Conservation (phyloP, 1,284 basidiomycete species). For the Microbotryomycetes sp. region DNA sequence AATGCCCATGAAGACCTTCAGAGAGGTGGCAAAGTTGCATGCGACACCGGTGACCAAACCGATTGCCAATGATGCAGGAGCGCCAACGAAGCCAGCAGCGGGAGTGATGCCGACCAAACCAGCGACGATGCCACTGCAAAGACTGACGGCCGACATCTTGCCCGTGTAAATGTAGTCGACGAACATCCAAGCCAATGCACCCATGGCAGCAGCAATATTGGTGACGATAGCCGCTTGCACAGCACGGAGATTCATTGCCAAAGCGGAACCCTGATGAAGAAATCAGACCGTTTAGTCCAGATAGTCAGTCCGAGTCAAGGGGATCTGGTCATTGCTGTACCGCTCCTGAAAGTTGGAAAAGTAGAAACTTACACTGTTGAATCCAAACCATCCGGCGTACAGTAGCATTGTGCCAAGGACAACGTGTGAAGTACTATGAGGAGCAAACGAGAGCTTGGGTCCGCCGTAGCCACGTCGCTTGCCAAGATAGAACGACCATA, state of each 20-base stretch:
- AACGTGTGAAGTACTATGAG: conserved; percentile 86
- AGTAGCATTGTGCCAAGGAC: conserved; percentile 80
- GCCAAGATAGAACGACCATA: conserved; percentile 87
- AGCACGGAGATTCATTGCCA: conserved; percentile 83
- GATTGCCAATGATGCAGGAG: conserved; percentile 75
- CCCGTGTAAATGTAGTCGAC: conserved; percentile 74
- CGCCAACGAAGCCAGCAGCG: conserved; percentile 71
- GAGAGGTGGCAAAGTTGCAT: conserved; percentile 9
- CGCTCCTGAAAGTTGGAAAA: too few relatives aligned
- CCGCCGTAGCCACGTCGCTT: conserved; percentile 80
- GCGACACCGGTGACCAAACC: conserved; percentile 75
- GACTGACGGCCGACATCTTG: conserved; percentile 88
- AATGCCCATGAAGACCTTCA: conserved; percentile 25
- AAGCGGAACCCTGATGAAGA: conserved; percentile 64
- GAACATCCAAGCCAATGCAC: conserved; percentile 80
- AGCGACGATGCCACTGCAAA: conserved; percentile 89
- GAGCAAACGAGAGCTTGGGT: conserved; percentile 79
- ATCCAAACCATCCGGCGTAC: conserved; percentile 76
- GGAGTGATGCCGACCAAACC: conserved; percentile 58
- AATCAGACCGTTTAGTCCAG: conserved; percentile 55
- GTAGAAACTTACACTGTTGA: background rate
- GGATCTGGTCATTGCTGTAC: too few relatives aligned
- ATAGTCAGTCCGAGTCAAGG: too few relatives aligned
- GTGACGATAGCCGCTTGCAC: conserved; percentile 82
- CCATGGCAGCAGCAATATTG: conserved; percentile 70